Evolutionary conservation across 441 rosid species (phyloP), one percentile per base, ranked within the genome.

Genomic region (Pelargonium citronellum): DNA sequence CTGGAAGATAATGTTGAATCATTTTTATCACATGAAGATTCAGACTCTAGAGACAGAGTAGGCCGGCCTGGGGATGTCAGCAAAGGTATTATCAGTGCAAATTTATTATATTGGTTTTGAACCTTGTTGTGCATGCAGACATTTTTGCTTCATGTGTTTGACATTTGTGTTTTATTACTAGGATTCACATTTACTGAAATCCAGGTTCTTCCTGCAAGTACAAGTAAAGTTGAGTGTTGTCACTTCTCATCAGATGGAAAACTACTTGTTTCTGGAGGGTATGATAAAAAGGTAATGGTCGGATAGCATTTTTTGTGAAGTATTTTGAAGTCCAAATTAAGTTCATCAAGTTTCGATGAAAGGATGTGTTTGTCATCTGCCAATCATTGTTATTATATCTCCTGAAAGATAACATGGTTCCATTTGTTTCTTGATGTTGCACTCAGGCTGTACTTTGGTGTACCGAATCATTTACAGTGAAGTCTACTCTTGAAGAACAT

Each of bases 161-260:
- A 74, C 39, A 37, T 73, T 61, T 49, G 15, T 75, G 4, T 44
- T 74, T 84, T 71, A 68, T 69, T 24, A 24, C 37, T 68, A 91
- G 99, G 98, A 64, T 82, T 89, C 82, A 73, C 97, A 39, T 84
- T 91, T 81, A 80, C 80, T 46, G 98, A 92, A 79, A 74, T 92
- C 60, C 87, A 83, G 69, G 73, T 5, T 77, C 71, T 90, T 75
- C 47, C 74, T 22, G 88, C 94, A 47, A 88, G 95, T 83, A 62
- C 77, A 67, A 84, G 82, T 79, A 86, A 89, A 84, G 90, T 90
- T 74, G 70, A 84, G 22, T 86, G 87, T 73, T 95, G 97, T 72
- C 97, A 95, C 80, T 95, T 91, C 87, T 91, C 99, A 34, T 90
- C 92, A 0, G 91, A 91, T 84, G 99, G 99, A 43, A 90, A 91